phyloP scores from a whole-genome alignment of 148 eudicot species.

The Cornus suecica region DNA sequence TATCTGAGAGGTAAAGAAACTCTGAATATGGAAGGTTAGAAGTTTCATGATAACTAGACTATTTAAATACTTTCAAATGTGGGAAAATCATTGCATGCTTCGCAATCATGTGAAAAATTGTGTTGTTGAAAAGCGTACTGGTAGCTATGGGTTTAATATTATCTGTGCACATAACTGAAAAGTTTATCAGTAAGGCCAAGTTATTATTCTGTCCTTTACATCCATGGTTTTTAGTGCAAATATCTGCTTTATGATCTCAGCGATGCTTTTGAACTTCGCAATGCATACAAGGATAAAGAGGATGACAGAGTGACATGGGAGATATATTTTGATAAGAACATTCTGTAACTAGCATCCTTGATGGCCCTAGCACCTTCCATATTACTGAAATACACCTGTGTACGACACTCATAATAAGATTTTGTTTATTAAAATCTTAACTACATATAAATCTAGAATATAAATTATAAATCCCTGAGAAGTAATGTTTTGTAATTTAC shows the following conservation, averaged over 20 bases:
- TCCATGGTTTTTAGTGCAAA: neutral
- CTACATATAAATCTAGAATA: too few species aligned
- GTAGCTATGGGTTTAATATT: neutral
- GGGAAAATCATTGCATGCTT: neutral
- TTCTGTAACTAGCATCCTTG: too few species aligned
- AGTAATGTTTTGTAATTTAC: too few species aligned
- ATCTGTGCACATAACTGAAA: neutral
- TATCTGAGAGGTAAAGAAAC: neutral
- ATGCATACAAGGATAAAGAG: too few species aligned
- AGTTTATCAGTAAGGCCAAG: neutral
- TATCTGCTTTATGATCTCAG: neutral
- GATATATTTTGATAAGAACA: too few species aligned
- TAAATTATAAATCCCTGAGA: too few species aligned
- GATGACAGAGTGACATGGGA: too few species aligned
- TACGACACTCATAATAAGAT: too few species aligned
- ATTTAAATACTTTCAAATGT: neutral
- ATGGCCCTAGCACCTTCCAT: too few species aligned
- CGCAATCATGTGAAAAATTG: neutral
- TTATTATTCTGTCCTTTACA: neutral
- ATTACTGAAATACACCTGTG: too few species aligned
- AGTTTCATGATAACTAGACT: neutral
- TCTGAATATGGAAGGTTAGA: neutral
- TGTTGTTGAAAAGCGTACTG: neutral
- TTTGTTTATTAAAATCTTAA: too few species aligned
- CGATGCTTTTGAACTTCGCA: neutral